Percentiles rank a stretch among this genome's conserved stretches.
These are phyloP conservation scores for Pseudogymnoascus sp. DNA, from an alignment of 2,329 filamentous ascomycete genomes.

Conservation along the genomic window DNA sequence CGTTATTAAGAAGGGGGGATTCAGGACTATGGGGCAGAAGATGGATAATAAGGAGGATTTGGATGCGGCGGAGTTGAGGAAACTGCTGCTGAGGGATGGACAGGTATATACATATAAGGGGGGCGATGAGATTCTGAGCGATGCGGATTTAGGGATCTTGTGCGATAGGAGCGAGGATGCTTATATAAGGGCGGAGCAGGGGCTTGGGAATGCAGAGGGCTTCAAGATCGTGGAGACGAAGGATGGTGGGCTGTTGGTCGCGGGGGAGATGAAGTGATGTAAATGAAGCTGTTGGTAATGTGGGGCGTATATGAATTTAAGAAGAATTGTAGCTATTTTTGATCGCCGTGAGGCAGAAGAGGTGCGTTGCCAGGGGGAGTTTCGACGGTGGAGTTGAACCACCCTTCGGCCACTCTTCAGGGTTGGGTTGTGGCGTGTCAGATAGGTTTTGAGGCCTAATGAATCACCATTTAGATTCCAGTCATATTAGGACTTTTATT, in stretches of 20 bases:
- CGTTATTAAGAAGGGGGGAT: conserved; percentile 89
- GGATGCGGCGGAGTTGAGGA: conserved; percentile 55
- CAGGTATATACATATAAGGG: conserved; percentile 53
- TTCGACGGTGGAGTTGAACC: too few relatives aligned
- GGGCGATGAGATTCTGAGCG: conserved; percentile 62
- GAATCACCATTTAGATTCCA: too few relatives aligned
- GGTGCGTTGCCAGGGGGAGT: too few relatives aligned
- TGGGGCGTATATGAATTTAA: neutral
- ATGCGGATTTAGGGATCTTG: conserved; percentile 69
- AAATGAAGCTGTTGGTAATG: neutral
- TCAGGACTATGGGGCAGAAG: conserved; percentile 62
- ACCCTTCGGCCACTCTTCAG: too few relatives aligned
- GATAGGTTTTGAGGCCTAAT: too few relatives aligned
- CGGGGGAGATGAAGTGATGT: conserved; percentile 18
- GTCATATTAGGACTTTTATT: too few relatives aligned
- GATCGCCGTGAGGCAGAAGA: too few relatives aligned
- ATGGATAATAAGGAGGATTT: conserved; percentile 43
- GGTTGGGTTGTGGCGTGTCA: too few relatives aligned
- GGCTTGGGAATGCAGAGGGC: conserved; percentile 62
- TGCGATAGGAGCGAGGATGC: conserved; percentile 64
- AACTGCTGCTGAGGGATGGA: conserved; percentile 66
- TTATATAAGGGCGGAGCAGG: conserved; percentile 68
- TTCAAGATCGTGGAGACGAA: conserved; percentile 82
- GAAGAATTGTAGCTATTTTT: neutral
- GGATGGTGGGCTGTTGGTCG: conserved; percentile 34